Conservation (phyloP, 163 green algal genomes). For the Trebouxia gelatinosa region DNA sequence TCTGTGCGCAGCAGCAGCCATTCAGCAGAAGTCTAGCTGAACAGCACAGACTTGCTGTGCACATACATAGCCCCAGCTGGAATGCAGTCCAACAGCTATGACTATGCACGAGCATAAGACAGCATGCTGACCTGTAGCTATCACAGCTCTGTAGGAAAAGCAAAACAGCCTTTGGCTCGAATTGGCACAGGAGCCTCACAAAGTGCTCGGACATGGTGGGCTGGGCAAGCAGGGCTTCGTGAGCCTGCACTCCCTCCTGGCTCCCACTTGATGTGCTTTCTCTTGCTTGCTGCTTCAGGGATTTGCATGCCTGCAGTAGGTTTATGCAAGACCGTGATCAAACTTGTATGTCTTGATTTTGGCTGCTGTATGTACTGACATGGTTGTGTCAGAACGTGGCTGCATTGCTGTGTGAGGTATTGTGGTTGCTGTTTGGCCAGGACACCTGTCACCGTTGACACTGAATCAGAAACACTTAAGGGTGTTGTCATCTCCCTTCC, state of each 20-base stretch:
- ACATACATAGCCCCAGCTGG: no score
- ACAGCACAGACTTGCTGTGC: slow-evolving; percentile 5
- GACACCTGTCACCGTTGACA: no score
- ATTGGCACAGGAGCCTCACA: slow-evolving; percentile 76
- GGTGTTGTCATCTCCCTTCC: no score
- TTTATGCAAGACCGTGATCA: neutral
- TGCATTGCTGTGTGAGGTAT: no score
- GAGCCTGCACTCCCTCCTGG: slow-evolving; percentile 1
- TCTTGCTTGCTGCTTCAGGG: neutral
- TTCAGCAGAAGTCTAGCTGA: neutral
- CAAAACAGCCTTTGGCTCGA: slow-evolving; percentile 68
- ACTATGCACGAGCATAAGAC: neutral
- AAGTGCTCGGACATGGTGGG: slow-evolving; percentile 56
- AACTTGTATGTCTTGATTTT: neutral
- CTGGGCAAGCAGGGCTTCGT: slow-evolving; percentile 28
- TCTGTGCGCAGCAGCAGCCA: neutral
- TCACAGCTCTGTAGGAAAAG: slow-evolving; percentile 72
- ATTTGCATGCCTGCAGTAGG: neutral
- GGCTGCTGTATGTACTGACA: no score
- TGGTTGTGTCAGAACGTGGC: neutral
- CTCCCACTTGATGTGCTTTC: neutral
- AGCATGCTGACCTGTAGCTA: slow-evolving; percentile 35
- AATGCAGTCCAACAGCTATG: slow-evolving; percentile 30
- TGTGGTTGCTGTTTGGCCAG: no score
- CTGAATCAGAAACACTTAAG: no score